Evolutionary conservation across 169 alveolate genomes (phyloP), one percentile per base, ranked within the genome.

Genomic region (Plasmodium fragile): DNA sequence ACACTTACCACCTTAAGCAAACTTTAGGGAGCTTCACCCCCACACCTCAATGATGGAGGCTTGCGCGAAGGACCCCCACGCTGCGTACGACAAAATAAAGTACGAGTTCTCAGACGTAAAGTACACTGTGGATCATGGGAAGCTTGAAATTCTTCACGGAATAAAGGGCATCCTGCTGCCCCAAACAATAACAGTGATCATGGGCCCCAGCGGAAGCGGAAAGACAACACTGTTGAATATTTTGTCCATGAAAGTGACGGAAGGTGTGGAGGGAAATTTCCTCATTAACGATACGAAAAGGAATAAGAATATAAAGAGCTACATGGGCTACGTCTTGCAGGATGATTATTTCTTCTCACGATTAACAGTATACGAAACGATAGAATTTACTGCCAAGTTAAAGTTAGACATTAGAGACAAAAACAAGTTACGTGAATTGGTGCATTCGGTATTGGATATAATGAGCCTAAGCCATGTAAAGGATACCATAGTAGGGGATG

Each of bases 141-240:
- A 36, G 36, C 28, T 85, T 11, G 93, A 85, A 85, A 85, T 85
- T 16, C 79, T 85, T 10, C 93, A 85, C 16, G 93, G 93, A 16
- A 36, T 85, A 3, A 85, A 75, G 18, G 93, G 93, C 22, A 73
- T 85, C 30, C 43, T 85, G 1, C 65, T 85, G 2, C 97, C 97
- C 2, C 16, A 87, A 52, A 80, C 79, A 7, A 73, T 95, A 25
- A 81, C 93, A 28, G 92, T 95, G 30, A 55, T 95, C 13, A 72
- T 95, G 92, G 98, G 98, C 18, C 95, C 94, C 39, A 85, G 97
- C n/a, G 97, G 97, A 28, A 93, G 97, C 10, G 97, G 98, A 6
- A 96, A 95, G 81, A 94, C 97, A 55, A 95, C 97, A 11, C 92
- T 95, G 92, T 52, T 95, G 69, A 95, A 95, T 73, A 89, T 95